Conservation (phyloP, 805 yeast species). For the Candida oleophila region DNA sequence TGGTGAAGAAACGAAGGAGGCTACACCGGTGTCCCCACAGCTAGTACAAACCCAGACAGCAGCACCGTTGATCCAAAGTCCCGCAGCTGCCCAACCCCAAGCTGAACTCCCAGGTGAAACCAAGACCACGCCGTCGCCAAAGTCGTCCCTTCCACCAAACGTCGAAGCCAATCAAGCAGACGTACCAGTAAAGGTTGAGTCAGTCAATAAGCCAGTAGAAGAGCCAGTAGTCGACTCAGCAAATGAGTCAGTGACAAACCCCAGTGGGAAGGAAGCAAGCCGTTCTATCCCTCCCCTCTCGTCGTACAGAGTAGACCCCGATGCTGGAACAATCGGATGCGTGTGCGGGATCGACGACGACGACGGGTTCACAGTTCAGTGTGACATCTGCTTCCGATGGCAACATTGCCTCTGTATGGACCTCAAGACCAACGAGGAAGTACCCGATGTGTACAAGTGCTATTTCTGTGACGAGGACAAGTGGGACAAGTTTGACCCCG, state of each 20-base stretch:
- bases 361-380: slow-evolving; percentile 92
- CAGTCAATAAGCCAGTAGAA: too few relatives aligned
- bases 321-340: slow-evolving; percentile 85
- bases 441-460: slow-evolving; percentile 74
- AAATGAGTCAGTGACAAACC: too few relatives aligned
- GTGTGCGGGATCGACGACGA: slow-evolving; percentile 85
- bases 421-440: slow-evolving; percentile 65
- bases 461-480: slow-evolving; percentile 61
- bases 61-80: too few relatives aligned
- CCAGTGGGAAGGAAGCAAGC: too few relatives aligned
- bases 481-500: slow-evolving; percentile 45
- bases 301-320: slow-evolving; percentile 68
- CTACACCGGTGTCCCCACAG: background rate
- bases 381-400: slow-evolving; percentile 91
- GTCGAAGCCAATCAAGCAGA: too few relatives aligned
- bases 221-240: too few relatives aligned
- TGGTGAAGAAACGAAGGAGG: slow-evolving; percentile 19
- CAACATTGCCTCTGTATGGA: slow-evolving; percentile 93
- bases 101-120: too few relatives aligned
- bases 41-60: too few relatives aligned
- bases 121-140: too few relatives aligned
- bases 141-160: too few relatives aligned
- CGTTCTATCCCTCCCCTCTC: slow-evolving; percentile 30
- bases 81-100: too few relatives aligned
- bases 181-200: too few relatives aligned